A percentile compares a stretch with the other conserved stretches of the same genome.
phyloP scores from a whole-genome alignment of 2,329 filamentous ascomycete genomes.

The Neurospora sp. region DNA sequence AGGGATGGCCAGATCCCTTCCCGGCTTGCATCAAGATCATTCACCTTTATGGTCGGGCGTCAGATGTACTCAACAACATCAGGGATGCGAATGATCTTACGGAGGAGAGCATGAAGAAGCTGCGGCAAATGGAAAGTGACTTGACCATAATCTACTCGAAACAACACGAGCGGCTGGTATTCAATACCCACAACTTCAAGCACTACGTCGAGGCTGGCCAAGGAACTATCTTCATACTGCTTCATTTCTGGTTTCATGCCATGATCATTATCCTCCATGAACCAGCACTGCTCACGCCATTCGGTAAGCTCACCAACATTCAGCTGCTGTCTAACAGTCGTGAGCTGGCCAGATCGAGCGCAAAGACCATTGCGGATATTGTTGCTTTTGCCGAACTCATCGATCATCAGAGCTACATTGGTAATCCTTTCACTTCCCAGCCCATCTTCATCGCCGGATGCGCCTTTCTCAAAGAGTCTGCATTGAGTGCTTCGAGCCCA shows the following conservation, averaged over 20 bases:
- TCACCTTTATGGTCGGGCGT: conserved; percentile 74
- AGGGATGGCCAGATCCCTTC: conserved; percentile 67
- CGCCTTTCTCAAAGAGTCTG: conserved; percentile 77
- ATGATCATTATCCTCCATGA: conserved; percentile 78
- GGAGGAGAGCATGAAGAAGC: conserved; percentile 58
- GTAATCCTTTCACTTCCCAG: conserved; percentile 82
- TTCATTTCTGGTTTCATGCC: conserved; percentile 86
- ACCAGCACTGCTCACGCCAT: conserved; percentile 70
- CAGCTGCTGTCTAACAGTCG: conserved; percentile 72
- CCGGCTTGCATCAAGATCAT: conserved; percentile 75
- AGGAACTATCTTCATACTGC: conserved; percentile 74
- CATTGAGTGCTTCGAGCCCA: conserved; percentile 56
- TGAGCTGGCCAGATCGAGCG: conserved; percentile 75
- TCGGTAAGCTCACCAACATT: conserved; percentile 47
- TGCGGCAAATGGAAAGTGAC: conserved; percentile 71
- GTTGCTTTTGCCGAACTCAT: conserved; percentile 77
- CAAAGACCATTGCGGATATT: conserved; percentile 86
- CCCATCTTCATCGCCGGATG: conserved; percentile 88
- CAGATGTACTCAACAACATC: conserved; percentile 76
- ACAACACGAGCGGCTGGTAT: conserved; percentile 65
- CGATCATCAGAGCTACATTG: conserved; percentile 75
- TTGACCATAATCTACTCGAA: conserved; percentile 63
- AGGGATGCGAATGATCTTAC: conserved; percentile 65
- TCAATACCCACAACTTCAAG: conserved; percentile 79
- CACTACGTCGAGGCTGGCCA: conserved; percentile 72